Evolutionary conservation across 306 rosid species (phyloP).

Genomic region (Heteromeles arbutifolia): DNA sequence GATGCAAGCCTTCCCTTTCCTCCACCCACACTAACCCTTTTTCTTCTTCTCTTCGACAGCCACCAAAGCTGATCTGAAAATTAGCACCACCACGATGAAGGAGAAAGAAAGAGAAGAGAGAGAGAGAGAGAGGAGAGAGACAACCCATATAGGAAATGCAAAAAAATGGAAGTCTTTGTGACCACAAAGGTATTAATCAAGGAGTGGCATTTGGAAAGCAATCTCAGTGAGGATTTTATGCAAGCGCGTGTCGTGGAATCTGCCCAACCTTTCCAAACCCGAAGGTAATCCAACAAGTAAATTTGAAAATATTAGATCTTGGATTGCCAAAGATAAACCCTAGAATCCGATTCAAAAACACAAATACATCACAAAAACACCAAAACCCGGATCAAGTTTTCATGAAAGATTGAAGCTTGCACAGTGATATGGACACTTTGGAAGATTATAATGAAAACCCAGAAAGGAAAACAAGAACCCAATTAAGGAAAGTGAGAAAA

Average conservation of each 20-base stretch:
- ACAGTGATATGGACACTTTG: background rate
- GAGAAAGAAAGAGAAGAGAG: too few relatives aligned
- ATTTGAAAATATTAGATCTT: conserved; percentile 18
- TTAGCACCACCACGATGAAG: too few relatives aligned
- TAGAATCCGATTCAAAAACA: conserved; percentile 40
- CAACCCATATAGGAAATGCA: conserved; percentile 35
- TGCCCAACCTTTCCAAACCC: conserved; percentile 27
- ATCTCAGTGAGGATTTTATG: conserved; percentile 36
- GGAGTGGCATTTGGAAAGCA: conserved; percentile 27
- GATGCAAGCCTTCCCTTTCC: too few relatives aligned
- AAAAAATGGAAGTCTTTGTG: conserved; percentile 29
- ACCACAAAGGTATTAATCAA: conserved; percentile 29
- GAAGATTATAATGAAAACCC: background rate
- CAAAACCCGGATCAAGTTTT: conserved; percentile 27
- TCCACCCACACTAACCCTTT: too few relatives aligned
- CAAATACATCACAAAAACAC: background rate
- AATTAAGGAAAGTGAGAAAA: background rate
- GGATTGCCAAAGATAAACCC: conserved; percentile 29
- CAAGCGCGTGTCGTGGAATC: conserved; percentile 35
- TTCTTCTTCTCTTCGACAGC: too few relatives aligned
- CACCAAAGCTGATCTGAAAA: too few relatives aligned
- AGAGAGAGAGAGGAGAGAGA: conserved; percentile 12
- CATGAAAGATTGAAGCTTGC: background rate
- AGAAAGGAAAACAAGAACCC: background rate
- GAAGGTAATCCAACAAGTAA: conserved; percentile 29